Evolutionary conservation across 140 eudicot genomes (phyloP), one percentile per base, ranked within the genome.

Genomic region (Anethum foeniculum): DNA sequence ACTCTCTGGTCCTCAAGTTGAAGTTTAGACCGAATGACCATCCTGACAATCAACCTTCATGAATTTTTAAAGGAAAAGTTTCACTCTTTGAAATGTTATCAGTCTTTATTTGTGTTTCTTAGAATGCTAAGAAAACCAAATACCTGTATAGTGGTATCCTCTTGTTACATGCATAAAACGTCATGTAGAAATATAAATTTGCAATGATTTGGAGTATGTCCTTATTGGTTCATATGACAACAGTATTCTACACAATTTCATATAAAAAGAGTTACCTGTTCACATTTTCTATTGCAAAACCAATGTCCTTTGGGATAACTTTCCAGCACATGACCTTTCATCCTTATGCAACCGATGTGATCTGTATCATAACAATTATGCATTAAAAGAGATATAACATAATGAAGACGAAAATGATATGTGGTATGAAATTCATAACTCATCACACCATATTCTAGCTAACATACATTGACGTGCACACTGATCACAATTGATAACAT

Each of bases 401-500:
- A 21, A n/a, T 30, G 46, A 41, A 64, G 60, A 44, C 34, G 7
- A 23, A 79, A 43, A 41, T 27, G 13, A 71, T 14, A 73, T 74
- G 47, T 74, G 36, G 78, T 38, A 58, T 47, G 36, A 47, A 75
- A 18, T 46, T 58, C 75, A 41, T 58, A 49, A n/a, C 64, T 16
- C 56, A 38, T 71, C 41, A 82, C 77, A 67, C n/a, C 28, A 76
- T 38, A 75, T 51, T 72, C 16, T 43, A 82, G 76, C 47, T 38
- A 76, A 81, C 97, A 80, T 85, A 95, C 99, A 92, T 86, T 51
- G 83, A 16, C 21, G 88, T 80, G 88, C 96, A 75, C 99, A 95
- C 82, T 92, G 99, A 79, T 80, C 48, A 82, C 99, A 95, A 44
- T 76, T 84, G 74, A 86, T 82, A 80, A 83, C 36, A 67, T 84